phyloP scores from a whole-genome alignment of 1,139 yeast genomes.

The Pichia sp. region DNA sequence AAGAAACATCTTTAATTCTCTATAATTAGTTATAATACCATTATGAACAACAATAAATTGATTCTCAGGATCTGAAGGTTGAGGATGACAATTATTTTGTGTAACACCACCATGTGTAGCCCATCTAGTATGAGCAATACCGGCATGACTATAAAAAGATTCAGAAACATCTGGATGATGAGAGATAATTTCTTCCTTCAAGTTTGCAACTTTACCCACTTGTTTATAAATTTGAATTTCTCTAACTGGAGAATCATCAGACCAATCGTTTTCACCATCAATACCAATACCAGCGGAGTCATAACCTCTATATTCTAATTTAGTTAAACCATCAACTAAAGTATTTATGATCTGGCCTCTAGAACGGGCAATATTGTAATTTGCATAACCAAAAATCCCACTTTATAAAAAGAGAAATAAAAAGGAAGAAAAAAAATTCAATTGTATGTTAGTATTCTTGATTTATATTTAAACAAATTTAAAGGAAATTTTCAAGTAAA shows the following conservation, averaged over 20 bases:
- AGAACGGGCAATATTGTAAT: slow-evolving; percentile 84
- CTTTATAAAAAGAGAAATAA: slow-evolving; percentile 29
- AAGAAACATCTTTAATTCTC: slow-evolving; percentile 80
- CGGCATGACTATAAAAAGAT: slow-evolving; percentile 79
- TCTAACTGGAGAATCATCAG: slow-evolving; percentile 32
- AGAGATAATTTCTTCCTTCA: slow-evolving; percentile 60
- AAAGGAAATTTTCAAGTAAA: too few relatives aligned
- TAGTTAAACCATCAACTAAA: slow-evolving; percentile 82
- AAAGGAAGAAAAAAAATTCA: neutral
- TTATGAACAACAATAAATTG: slow-evolving; percentile 94
- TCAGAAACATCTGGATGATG: slow-evolving; percentile 52
- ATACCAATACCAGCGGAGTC: slow-evolving; percentile 96
- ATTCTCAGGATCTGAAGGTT: slow-evolving; percentile 72
- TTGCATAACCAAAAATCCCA: slow-evolving; percentile 98
- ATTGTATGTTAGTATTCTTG: neutral
- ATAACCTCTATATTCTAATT: slow-evolving; percentile 96
- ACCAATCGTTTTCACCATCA: slow-evolving; percentile 70
- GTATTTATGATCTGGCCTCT: slow-evolving; percentile 90
- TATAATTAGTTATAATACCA: slow-evolving; percentile 95
- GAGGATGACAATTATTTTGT: slow-evolving; percentile 89
- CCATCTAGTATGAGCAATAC: slow-evolving; percentile 99
- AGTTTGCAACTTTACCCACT: slow-evolving; percentile 84
- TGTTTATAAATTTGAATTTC: slow-evolving; percentile 65
- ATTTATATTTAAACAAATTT: too few relatives aligned
- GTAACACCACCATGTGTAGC: slow-evolving; percentile 98